These are phyloP conservation scores for Coprinopsis cinerea DNA, from an alignment of 768 basidiomycete genomes.

Conservation along the genomic window DNA sequence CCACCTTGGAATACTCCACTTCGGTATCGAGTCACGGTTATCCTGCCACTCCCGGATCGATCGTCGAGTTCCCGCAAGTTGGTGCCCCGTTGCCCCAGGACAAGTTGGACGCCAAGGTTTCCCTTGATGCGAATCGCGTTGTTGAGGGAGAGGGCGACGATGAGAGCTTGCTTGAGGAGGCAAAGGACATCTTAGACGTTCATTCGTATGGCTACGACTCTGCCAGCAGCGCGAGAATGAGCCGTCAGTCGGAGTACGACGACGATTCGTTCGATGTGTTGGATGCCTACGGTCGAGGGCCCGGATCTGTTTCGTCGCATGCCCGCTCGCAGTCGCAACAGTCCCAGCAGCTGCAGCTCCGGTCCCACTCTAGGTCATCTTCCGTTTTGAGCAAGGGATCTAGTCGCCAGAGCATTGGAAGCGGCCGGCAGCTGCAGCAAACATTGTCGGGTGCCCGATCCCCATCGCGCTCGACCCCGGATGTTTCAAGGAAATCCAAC, in stretches of 20 bases:
- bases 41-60: neutral
- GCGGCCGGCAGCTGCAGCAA: neutral
- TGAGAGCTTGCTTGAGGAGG: slow-evolving; percentile 1
- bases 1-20: neutral
- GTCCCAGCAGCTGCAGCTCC: too few species aligned
- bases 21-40: neutral
- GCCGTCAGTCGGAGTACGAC: neutral
- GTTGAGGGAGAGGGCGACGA: neutral
- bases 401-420: neutral
- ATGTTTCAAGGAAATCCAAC: neutral
- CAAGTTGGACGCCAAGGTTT: neutral
- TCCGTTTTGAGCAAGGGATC: neutral
- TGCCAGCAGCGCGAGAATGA: neutral
- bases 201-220: slow-evolving; percentile 1
- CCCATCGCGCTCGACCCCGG: neutral
- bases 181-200: neutral
- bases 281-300: neutral
- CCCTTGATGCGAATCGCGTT: neutral
- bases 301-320: neutral
- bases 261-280: neutral
- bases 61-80: neutral
- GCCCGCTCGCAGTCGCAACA: neutral
- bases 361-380: neutral
- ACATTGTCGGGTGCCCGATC: neutral
- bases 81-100: neutral